Evolutionary conservation across 2,329 filamentous ascomycete genomes (phyloP).

Genomic region (Phyllosticta citribraziliensis): DNA sequence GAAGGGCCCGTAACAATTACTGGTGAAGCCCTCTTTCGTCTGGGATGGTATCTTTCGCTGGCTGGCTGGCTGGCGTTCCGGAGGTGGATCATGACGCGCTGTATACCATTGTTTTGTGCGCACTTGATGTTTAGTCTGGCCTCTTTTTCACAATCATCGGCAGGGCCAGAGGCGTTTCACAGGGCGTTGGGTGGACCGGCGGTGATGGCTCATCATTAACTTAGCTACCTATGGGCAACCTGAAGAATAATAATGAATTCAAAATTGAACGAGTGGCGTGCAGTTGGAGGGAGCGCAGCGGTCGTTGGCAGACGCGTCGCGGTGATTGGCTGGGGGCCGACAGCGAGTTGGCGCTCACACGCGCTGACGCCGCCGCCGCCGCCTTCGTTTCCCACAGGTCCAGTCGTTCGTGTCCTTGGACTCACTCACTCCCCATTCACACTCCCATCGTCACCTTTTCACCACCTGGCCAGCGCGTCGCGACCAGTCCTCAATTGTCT

Average conservation of each 20-base stretch:
- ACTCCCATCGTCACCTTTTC: not conserved
- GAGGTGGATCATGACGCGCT: constrained; percentile 5
- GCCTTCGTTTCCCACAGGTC: not conserved
- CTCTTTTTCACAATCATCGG: not conserved
- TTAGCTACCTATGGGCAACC: no score
- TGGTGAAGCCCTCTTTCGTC: not conserved
- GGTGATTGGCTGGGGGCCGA: not conserved
- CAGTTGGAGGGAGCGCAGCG: no score
- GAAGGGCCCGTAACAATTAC: constrained; percentile 19
- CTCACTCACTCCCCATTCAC: not conserved
- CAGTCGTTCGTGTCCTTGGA: not conserved
- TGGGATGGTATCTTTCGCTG: not conserved
- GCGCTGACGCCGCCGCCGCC: not conserved
- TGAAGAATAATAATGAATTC: no score
- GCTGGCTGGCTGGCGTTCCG: not conserved
- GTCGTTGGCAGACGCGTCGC: not conserved
- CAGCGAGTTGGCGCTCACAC: not conserved
- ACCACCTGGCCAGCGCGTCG: not conserved
- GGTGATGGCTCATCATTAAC: no score
- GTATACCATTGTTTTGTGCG: constrained; percentile 9
- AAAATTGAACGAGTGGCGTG: no score
- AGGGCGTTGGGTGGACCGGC: not conserved
- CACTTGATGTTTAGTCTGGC: not conserved
- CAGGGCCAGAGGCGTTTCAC: not conserved
- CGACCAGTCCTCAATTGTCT: not conserved